Conservation (phyloP, 805 yeast genomes). For the Starmera quercuum region DNA sequence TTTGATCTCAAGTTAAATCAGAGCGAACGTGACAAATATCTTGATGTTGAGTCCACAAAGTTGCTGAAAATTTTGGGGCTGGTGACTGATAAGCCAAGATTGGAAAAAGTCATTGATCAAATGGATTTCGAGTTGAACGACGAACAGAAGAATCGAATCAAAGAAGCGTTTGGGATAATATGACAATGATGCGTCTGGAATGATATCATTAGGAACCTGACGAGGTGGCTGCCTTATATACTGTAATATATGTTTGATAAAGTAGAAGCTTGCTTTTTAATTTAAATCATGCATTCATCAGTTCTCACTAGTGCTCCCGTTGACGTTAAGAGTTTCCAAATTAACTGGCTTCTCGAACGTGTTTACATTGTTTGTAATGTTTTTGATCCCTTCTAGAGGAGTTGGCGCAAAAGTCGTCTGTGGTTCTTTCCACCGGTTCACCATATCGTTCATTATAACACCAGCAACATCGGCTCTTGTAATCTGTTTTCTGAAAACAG, state of each 20-base stretch:
- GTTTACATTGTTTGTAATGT: no score
- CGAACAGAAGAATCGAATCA: conserved; percentile 6
- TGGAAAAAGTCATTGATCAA: conserved; percentile 12
- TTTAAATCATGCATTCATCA: no score
- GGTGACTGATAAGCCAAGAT: conserved; percentile 13
- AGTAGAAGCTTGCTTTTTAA: no score
- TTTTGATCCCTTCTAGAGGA: conserved; percentile 14
- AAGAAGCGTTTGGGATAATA: conserved; percentile 2
- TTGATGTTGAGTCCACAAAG: conserved; percentile 29
- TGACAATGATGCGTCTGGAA: no score
- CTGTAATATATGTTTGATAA: no score
- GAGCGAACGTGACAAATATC: conserved; percentile 30
- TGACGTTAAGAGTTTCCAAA: no score
- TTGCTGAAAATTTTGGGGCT: conserved; percentile 21
- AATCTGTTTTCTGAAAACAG: conserved; percentile 47
- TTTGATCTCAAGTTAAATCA: conserved; percentile 17
- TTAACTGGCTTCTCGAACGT: no score
- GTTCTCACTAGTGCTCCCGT: no score
- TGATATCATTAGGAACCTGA: conserved; percentile 11
- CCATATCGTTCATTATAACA: conserved; percentile 68
- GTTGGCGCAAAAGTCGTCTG: conserved; percentile 17
- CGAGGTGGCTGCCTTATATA: no score
- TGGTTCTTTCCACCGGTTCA: conserved; percentile 46
- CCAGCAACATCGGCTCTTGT: conserved; percentile 50
- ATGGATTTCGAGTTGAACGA: conserved; percentile 4